These are phyloP conservation scores for Sporothrix brasiliensis DNA, from an alignment of 2,329 filamentous ascomycete species.

Conservation along the genomic window DNA sequence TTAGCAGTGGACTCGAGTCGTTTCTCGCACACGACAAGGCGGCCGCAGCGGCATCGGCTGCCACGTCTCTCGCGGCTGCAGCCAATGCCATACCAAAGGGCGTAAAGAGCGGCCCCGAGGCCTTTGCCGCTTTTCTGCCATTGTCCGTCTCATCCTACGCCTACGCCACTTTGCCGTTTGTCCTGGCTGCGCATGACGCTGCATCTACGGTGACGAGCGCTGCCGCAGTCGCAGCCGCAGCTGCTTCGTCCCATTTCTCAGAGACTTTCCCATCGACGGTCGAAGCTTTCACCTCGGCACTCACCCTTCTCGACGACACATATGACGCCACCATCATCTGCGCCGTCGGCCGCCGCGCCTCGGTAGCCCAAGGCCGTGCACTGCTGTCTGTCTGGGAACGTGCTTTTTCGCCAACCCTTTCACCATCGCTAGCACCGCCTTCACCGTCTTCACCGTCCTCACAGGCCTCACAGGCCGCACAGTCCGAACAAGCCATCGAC, in stretches of 20 bases:
- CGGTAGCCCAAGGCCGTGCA: constrained; percentile 73
- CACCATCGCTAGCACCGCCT: neutral
- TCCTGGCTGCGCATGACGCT: constrained; percentile 65
- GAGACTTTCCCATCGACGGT: neutral
- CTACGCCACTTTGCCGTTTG: constrained; percentile 72
- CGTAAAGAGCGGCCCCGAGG: constrained; percentile 42
- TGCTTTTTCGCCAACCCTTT: constrained; percentile 55
- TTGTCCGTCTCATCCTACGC: constrained; percentile 72
- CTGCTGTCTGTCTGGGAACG: constrained; percentile 76
- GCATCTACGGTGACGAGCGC: neutral
- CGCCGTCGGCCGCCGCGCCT: constrained; percentile 76
- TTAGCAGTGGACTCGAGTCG: constrained; percentile 80
- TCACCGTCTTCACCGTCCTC: neutral
- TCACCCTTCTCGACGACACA: constrained; percentile 69
- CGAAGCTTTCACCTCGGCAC: constrained; percentile 34
- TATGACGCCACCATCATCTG: constrained; percentile 77
- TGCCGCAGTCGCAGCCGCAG: neutral
- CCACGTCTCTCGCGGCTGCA: constrained; percentile 30
- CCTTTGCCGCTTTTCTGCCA: constrained; percentile 67
- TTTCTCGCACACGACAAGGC: constrained; percentile 67
- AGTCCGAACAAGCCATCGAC: constrained; percentile 33
- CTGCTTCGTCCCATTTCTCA: neutral
- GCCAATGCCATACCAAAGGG: constrained; percentile 23
- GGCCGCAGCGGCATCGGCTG: constrained; percentile 24
- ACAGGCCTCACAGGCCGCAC: constrained; percentile 29